Evolutionary conservation across 768 basidiomycete genomes (phyloP), one percentile per base, ranked within the genome.

Genomic region (Boletus coccyginus): DNA sequence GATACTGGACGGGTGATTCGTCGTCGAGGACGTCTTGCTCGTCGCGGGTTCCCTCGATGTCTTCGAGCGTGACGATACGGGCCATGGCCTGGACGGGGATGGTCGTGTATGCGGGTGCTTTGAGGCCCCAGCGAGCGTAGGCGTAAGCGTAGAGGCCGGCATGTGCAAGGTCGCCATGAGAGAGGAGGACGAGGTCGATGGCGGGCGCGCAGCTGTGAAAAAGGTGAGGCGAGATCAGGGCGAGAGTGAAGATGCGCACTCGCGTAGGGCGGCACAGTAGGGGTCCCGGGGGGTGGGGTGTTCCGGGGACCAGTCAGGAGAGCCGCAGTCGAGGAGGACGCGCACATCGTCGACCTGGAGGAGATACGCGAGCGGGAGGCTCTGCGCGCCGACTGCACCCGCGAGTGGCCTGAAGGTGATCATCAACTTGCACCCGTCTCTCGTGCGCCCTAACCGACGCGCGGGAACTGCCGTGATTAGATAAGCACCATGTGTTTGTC

Each of bases 21-120:
- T 69, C 62, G 53, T 66, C 62, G 21, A 73, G 73, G 39, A 90
- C 74, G 56, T 87, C 83, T 63, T 90, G 81, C 67, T 93, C 88
- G 44, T 87, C 86, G 42, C 88, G 78, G 17, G 93, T 80, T 14
- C 86, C 85, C 62, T 94, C 92, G 1, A 88, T 81, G 65, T 97
- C 94, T 71, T 98, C 93, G 7, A 88, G 82, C 3, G 90, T 88
- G 16, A 92, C 92, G 42, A 98, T 92, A 35, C 92, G 81, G 5
- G 91, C 96, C 88, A 94, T 96, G 53, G 95, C 93, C 62, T 95
- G 92, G 0, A 97, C 94, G 38, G 96, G 96, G 29, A 98, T 82
- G 3, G 95, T 96, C 0, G 92, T 90, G 70, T 98, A 99, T 19
- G 94, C 86, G 4, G 94, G 93, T 21, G 94, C 94, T 56, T 82